Percentiles rank a stretch among this genome's conserved stretches.
These are phyloP conservation scores for Pichia membranifaciens DNA, from an alignment of 805 yeast species.

Conservation along the genomic window DNA sequence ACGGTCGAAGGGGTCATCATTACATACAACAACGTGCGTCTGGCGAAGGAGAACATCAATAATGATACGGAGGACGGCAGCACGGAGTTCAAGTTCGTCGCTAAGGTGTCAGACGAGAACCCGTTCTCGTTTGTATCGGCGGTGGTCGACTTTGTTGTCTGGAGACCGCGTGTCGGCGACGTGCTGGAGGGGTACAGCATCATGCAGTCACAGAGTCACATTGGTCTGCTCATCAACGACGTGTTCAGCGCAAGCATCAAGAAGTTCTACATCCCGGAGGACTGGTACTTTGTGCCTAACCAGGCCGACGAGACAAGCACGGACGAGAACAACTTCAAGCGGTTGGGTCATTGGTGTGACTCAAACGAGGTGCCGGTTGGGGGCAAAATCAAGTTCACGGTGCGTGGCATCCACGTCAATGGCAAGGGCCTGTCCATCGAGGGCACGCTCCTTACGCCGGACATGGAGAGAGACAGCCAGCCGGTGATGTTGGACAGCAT, in stretches of 20 bases:
- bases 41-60: constrained; percentile 38
- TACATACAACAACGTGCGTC: constrained; percentile 62
- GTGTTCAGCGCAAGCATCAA: constrained; percentile 92
- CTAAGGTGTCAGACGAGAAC: constrained; percentile 66
- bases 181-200: constrained; percentile 78
- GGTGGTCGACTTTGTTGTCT: constrained; percentile 70
- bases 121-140: constrained; percentile 91
- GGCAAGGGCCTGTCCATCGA: constrained; percentile 82
- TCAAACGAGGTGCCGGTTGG: constrained; percentile 66
- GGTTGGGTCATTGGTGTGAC: constrained; percentile 87
- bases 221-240: constrained; percentile 86
- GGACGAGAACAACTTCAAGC: constrained; percentile 24
- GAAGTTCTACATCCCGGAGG: constrained; percentile 74
- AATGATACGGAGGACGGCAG: constrained; percentile 34
- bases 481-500: constrained; percentile 36
- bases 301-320: constrained; percentile 52
- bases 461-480: constrained; percentile 47
- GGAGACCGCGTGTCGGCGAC: constrained; percentile 92
- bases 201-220: constrained; percentile 92
- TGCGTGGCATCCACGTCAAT: constrained; percentile 65
- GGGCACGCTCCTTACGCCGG: constrained; percentile 71
- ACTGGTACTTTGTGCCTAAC: constrained; percentile 79
- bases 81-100: constrained; percentile 38
- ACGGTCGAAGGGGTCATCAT: constrained; percentile 78
- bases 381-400: constrained; percentile 73